phyloP scores from a whole-genome alignment of 495 filamentous ascomycete genomes.

The Letharia lupina region DNA sequence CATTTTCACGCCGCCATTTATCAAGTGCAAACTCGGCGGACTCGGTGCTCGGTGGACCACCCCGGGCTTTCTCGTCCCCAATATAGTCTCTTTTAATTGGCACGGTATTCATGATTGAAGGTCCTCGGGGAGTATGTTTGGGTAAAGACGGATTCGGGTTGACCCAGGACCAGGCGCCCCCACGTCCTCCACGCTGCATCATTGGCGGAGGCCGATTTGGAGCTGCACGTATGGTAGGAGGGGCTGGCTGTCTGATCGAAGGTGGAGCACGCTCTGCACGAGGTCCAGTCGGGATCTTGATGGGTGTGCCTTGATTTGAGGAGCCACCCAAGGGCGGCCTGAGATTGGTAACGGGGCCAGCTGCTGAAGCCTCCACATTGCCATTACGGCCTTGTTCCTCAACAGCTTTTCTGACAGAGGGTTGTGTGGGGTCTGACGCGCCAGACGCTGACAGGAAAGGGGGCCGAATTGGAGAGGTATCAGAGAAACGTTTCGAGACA shows the following conservation, averaged over 20 bases:
- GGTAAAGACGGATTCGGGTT: slow-evolving; percentile 16
- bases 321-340: slow-evolving; percentile 14
- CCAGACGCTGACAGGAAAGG: slow-evolving; percentile 9
- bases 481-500: slow-evolving; percentile 16
- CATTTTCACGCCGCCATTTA: slow-evolving; percentile 15
- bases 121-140: slow-evolving; percentile 21
- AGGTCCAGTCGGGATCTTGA: slow-evolving; percentile 27
- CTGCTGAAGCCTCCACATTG: slow-evolving; percentile 14
- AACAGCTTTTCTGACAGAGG: slow-evolving; percentile 22
- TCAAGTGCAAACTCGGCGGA: slow-evolving; percentile 11
- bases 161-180: slow-evolving; percentile 18
- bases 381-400: slow-evolving; percentile 24
- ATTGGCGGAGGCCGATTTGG: slow-evolving; percentile 17
- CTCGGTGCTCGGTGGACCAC: slow-evolving; percentile 8
- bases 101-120: slow-evolving; percentile 27
- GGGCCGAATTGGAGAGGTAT: slow-evolving; percentile 11
- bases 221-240: slow-evolving; percentile 16
- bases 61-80: slow-evolving; percentile 14
- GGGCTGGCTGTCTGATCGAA: slow-evolving; percentile 22
- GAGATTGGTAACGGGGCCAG: slow-evolving; percentile 3
- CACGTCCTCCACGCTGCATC: slow-evolving; percentile 15
- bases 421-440: slow-evolving; percentile 10
- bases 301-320: slow-evolving; percentile 18
- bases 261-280: slow-evolving; percentile 24
- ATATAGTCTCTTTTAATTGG: slow-evolving; percentile 24